Conservation (phyloP, 2,329 filamentous ascomycete genomes). For the Cordyceps cateniannulata region DNA sequence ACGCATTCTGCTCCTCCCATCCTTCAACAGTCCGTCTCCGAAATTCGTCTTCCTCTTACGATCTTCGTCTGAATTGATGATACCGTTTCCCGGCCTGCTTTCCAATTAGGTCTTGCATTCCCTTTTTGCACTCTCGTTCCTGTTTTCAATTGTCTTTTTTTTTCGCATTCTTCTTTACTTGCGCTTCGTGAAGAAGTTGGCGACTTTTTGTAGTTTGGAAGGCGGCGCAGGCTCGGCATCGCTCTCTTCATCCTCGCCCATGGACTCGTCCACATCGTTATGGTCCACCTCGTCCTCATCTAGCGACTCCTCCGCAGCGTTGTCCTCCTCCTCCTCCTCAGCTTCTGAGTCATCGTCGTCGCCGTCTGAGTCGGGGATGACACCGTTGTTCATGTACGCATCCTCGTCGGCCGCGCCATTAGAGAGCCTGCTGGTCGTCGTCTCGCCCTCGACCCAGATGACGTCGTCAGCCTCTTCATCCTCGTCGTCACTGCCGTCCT, state of each 20-base stretch:
- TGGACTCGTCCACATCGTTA: slow-evolving; percentile 48
- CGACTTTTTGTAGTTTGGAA: slow-evolving; percentile 37
- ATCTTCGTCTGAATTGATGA: slow-evolving; percentile 3
- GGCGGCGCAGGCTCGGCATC: slow-evolving; percentile 44
- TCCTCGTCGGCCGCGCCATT: slow-evolving; percentile 24
- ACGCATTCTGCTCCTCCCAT: neutral
- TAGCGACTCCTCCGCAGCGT: slow-evolving; percentile 42
- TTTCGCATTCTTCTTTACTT: slow-evolving; percentile 2
- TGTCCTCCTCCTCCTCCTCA: slow-evolving; percentile 38
- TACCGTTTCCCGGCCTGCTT: neutral
- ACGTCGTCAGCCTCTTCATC: slow-evolving; percentile 58
- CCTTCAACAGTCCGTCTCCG: neutral
- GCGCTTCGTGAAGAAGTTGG: slow-evolving; percentile 22
- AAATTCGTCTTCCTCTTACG: neutral
- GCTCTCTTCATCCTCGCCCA: slow-evolving; percentile 50
- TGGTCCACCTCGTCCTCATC: slow-evolving; percentile 56
- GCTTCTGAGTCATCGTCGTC: slow-evolving; percentile 42
- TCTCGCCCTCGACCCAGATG: slow-evolving; percentile 82
- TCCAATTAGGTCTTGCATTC: neutral
- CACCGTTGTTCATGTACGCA: slow-evolving; percentile 47
- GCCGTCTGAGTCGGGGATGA: slow-evolving; percentile 54
- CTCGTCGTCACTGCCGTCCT: slow-evolving; percentile 44
- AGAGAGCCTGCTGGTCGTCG: slow-evolving; percentile 42
- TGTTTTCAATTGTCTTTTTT: neutral
- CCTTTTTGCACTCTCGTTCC: neutral